A percentile compares a stretch with the other conserved stretches of the same genome.
These are phyloP conservation scores for Onygenales sp. DNA, from an alignment of 2,329 filamentous ascomycete species.

Conservation along the genomic window DNA sequence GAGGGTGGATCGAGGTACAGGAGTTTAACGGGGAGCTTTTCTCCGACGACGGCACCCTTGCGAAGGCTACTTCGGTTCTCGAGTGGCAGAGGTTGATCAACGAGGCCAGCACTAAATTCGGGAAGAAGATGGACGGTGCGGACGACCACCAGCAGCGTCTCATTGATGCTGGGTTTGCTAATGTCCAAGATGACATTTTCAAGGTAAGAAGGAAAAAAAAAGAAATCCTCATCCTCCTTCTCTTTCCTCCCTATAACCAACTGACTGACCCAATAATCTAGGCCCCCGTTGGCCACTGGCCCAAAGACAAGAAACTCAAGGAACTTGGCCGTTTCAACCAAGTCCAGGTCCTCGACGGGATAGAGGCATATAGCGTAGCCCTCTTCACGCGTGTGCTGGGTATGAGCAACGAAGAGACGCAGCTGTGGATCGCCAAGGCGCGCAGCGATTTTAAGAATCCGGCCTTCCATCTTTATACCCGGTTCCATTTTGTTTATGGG, in stretches of 20 bases:
- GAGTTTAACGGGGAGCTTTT: conserved; percentile 16
- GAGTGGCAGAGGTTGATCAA: conserved; percentile 16
- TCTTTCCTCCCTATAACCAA: no score
- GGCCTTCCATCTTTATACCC: conserved; percentile 20
- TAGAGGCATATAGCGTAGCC: conserved; percentile 16
- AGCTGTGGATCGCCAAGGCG: conserved; percentile 22
- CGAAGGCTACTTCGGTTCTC: not conserved
- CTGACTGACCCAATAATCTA: no score
- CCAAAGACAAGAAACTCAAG: conserved; percentile 39
- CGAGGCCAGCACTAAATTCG: conserved; percentile 12
- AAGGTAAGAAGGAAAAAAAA: conserved; percentile 8
- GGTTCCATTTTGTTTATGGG: not conserved
- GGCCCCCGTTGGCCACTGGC: conserved; percentile 23
- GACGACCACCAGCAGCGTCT: conserved; percentile 17
- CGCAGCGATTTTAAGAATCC: conserved; percentile 22
- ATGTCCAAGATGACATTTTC: conserved; percentile 19
- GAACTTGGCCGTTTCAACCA: conserved; percentile 31
- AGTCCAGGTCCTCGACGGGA: conserved; percentile 15
- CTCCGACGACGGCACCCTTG: conserved; percentile 13
- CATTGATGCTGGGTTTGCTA: conserved; percentile 23
- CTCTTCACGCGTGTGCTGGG: conserved; percentile 21
- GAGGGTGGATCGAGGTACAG: conserved; percentile 8
- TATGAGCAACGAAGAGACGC: conserved; percentile 21
- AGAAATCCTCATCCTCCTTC: no score
- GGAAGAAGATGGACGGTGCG: conserved; percentile 17